Conservation (phyloP, 1,139 yeast species). For the Blastobotrys capitulatus region DNA sequence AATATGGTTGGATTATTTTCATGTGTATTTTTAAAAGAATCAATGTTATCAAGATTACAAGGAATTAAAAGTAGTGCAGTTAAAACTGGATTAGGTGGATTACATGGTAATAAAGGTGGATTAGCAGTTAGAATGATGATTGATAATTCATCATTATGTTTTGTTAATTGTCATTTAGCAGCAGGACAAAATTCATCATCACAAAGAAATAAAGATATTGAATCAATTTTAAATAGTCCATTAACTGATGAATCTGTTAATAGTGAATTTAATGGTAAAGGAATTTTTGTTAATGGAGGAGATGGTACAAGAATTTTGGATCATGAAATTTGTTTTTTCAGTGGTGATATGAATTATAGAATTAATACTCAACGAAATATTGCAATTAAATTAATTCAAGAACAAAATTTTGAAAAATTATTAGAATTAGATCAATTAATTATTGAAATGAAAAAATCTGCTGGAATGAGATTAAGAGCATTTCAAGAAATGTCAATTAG, state of each 20-base stretch:
- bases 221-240: constrained; percentile 57
- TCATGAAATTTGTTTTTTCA: constrained; percentile 85
- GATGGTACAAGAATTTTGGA: constrained; percentile 50
- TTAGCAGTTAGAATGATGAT: constrained; percentile 76
- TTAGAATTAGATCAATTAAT: constrained; percentile 73
- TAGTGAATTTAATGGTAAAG: constrained; percentile 34
- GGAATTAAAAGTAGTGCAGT: constrained; percentile 73
- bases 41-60: constrained; percentile 45
- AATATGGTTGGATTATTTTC: constrained; percentile 82
- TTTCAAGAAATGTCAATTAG: constrained; percentile 72
- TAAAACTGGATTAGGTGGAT: constrained; percentile 92
- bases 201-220: constrained; percentile 81
- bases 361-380: constrained; percentile 62
- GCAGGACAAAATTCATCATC: constrained; percentile 77
- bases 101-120: constrained; percentile 95
- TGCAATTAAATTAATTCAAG: constrained; percentile 53
- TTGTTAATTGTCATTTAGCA: constrained; percentile 84
- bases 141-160: constrained; percentile 69
- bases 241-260: constrained; percentile 46
- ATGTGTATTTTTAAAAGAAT: constrained; percentile 58
- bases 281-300: constrained; percentile 43
- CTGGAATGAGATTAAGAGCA: constrained; percentile 54
- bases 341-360: constrained; percentile 91
- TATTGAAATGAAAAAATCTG: constrained; percentile 64
- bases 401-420: constrained; percentile 48